Percentiles rank a stretch among this genome's conserved stretches.
Evolutionary conservation across 2,329 filamentous ascomycete species (phyloP).

Genomic region (Aspergillus alliaceus): DNA sequence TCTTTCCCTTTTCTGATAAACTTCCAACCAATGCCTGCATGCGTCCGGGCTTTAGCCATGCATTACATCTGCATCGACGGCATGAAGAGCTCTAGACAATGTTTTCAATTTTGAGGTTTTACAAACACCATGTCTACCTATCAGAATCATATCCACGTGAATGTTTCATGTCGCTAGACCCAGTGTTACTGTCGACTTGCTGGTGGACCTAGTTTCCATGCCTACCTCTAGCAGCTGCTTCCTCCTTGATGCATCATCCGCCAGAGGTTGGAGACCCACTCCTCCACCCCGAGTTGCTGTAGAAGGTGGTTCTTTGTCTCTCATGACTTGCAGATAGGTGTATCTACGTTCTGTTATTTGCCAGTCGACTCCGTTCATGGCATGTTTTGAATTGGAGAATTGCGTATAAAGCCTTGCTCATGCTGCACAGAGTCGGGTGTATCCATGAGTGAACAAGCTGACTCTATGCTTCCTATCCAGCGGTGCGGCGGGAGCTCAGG

Average conservation of each 20-base stretch:
- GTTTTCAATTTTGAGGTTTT: too few species aligned
- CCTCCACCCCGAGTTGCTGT: too few species aligned
- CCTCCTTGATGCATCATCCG: too few species aligned
- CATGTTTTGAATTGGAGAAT: neutral
- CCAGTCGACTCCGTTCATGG: neutral
- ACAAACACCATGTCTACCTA: neutral
- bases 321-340: neutral
- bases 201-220: too few species aligned
- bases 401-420: neutral
- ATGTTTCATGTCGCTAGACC: neutral
- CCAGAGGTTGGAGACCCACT: too few species aligned
- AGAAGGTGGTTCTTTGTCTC: neutral
- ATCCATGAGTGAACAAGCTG: neutral
- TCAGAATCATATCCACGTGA: too few species aligned
- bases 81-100: neutral
- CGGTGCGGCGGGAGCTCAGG: conserved; percentile 20
- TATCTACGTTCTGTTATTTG: neutral
- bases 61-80: neutral
- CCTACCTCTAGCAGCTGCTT: too few species aligned
- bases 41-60: neutral
- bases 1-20: neutral
- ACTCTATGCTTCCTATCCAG: neutral
- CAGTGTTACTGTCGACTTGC: neutral
- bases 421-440: neutral
- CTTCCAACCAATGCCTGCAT: neutral